Conservation (phyloP, 768 basidiomycete genomes). For the Rubroboletus pulcherrimus region DNA sequence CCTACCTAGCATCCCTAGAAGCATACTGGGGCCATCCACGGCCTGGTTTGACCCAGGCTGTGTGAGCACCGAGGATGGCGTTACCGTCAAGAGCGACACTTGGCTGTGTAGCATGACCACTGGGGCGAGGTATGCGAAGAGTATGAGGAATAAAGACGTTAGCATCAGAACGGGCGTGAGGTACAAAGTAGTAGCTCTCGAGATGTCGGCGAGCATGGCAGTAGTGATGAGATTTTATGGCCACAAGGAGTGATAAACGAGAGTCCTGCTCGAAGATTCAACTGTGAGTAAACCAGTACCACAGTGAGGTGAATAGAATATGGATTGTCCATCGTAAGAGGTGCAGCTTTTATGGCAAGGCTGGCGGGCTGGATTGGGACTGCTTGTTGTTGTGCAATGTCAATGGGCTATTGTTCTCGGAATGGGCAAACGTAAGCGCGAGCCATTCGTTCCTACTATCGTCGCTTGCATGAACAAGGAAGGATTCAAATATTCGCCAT, state of each 20-base stretch:
- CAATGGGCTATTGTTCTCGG: constrained; percentile 12
- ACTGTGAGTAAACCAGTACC: constrained; percentile 24
- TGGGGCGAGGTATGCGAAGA: constrained; percentile 71
- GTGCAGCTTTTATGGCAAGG: constrained; percentile 15
- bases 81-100: constrained; percentile 63
- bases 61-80: constrained; percentile 47
- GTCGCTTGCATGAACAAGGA: constrained; percentile 4
- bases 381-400: constrained; percentile 13
- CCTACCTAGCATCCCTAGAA: constrained; percentile 66
- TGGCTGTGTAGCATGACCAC: constrained; percentile 52
- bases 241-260: not conserved
- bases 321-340: not conserved
- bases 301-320: constrained; percentile 1
- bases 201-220: constrained; percentile 65
- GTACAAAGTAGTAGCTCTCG: constrained; percentile 64
- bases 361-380: not conserved
- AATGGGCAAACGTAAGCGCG: not conserved
- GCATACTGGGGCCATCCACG: constrained; percentile 66
- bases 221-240: not conserved
- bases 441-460: not conserved
- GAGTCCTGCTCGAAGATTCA: constrained; percentile 22
- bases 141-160: constrained; percentile 59
- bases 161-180: constrained; percentile 64
- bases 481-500: not conserved
- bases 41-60: constrained; percentile 29